These are phyloP conservation scores for Rhizopus stolonifer DNA, from an alignment of 371 early-diverging fungal genomes.

Conservation along the genomic window DNA sequence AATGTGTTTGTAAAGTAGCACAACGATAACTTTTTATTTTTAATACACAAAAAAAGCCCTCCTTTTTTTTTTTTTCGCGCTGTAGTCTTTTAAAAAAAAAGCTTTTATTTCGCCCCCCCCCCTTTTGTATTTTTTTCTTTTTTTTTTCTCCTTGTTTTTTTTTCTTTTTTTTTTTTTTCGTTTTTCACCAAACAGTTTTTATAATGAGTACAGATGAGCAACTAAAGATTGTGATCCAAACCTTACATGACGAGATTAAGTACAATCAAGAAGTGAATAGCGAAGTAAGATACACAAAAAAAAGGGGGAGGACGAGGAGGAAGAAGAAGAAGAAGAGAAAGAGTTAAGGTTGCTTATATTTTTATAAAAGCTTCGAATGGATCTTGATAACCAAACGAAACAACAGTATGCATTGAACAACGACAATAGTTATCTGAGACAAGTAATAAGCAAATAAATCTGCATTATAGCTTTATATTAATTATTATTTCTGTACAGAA, in stretches of 20 bases:
- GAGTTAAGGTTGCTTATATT: neutral
- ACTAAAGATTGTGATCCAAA: constrained; percentile 16
- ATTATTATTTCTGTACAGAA: constrained; percentile 25
- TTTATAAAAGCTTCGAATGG: constrained; percentile 30
- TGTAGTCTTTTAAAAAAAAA: neutral
- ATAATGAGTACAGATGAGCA: constrained; percentile 19
- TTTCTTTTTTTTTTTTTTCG: neutral
- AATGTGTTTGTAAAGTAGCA: constrained; percentile 12
- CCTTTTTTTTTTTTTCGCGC: constrained; percentile 7
- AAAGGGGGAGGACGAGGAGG: neutral
- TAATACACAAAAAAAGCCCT: neutral
- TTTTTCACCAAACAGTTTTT: neutral
- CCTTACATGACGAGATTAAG: constrained; percentile 25
- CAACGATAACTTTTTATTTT: constrained; percentile 1
- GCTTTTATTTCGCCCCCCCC: constrained; percentile 12
- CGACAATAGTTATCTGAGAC: constrained; percentile 43
- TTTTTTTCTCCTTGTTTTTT: constrained; percentile 7
- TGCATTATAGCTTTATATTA: no score
- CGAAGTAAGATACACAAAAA: constrained; percentile 12
- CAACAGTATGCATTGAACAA: constrained; percentile 30
- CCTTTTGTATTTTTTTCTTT: constrained; percentile 3
- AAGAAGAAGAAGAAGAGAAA: neutral
- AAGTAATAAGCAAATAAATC: constrained; percentile 23
- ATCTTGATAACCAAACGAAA: constrained; percentile 30
- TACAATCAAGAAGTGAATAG: constrained; percentile 17